phyloP scores from a whole-genome alignment of 2,329 filamentous ascomycete species.

The Ascochyta koolunga region DNA sequence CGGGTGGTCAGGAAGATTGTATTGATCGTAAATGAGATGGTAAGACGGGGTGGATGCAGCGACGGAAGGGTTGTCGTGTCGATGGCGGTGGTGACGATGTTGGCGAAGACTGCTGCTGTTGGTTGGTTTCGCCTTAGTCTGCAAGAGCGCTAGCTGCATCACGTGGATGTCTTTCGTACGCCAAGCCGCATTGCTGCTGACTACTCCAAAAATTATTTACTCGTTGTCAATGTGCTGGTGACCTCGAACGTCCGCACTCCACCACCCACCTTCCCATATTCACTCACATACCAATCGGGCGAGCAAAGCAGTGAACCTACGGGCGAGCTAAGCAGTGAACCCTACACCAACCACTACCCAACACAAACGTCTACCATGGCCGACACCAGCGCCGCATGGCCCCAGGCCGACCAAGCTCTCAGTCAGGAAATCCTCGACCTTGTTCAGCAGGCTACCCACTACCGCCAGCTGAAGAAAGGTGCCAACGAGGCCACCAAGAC shows the following conservation, averaged over 20 bases:
- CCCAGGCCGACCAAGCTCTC: conserved; percentile 56
- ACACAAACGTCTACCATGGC: conserved; percentile 25
- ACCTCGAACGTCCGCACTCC: conserved; percentile 8
- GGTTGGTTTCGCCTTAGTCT: conserved; percentile 21
- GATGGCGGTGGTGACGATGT: conserved; percentile 45
- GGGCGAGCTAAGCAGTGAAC: conserved; percentile 48
- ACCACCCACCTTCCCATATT: conserved; percentile 14
- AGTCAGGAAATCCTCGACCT: conserved; percentile 55
- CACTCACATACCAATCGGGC: conserved; percentile 25
- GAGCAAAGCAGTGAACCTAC: conserved; percentile 45
- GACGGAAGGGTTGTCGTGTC: conserved; percentile 36
- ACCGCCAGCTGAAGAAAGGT: conserved; percentile 43
- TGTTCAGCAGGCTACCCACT: conserved; percentile 39
- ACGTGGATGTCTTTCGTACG: conserved; percentile 22
- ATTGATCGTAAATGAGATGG: conserved; percentile 40
- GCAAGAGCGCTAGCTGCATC: conserved; percentile 23
- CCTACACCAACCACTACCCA: conserved; percentile 16
- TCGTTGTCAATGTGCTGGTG: background rate
- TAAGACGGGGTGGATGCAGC: conserved; percentile 34
- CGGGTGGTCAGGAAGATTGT: conserved; percentile 25
- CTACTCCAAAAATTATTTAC: conserved; percentile 9
- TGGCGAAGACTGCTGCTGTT: conserved; percentile 31
- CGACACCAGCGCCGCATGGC: conserved; percentile 43
- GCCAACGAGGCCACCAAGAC: conserved; percentile 79
- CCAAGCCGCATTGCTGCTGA: conserved; percentile 6